These are phyloP conservation scores for Wickerhamiella azymoides DNA, from an alignment of 805 yeast species.

Conservation along the genomic window DNA sequence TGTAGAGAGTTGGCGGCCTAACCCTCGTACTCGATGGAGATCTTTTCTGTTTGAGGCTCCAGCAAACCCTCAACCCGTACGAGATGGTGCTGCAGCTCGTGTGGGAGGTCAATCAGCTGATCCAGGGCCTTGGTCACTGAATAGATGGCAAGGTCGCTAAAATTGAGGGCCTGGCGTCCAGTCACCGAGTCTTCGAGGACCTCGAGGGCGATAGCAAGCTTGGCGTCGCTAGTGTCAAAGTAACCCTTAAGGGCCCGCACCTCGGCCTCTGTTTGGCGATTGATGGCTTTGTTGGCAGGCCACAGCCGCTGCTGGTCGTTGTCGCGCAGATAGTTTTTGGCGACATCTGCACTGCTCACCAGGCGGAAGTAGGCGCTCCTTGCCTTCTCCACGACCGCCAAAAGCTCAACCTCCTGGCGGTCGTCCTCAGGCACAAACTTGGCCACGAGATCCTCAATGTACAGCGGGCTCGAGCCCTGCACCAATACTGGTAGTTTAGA, in stretches of 20 bases:
- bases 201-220: conserved; percentile 1
- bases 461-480: conserved; percentile 1
- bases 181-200: neutral
- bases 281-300: conserved; percentile 11
- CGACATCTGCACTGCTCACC: conserved; percentile 6
- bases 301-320: conserved; percentile 10
- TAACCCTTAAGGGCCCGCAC: conserved; percentile 9
- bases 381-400: conserved; percentile 11
- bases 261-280: conserved; percentile 7
- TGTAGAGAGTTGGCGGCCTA: neutral
- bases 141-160: conserved; percentile 2
- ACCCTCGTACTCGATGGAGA: neutral
- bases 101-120: conserved; percentile 4
- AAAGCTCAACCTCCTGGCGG: conserved; percentile 6
- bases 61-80: neutral
- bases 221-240: conserved; percentile 3
- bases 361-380: conserved; percentile 17
- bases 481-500: conserved; percentile 13
- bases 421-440: conserved; percentile 1
- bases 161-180: neutral
- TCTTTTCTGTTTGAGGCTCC: neutral
- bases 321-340: conserved; percentile 4
- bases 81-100: conserved; percentile 2
- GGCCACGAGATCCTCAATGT: conserved; percentile 6
- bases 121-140: conserved; percentile 1